These are phyloP conservation scores for Aspergillus bertholletiae DNA, from an alignment of 495 filamentous ascomycete genomes.

Conservation along the genomic window DNA sequence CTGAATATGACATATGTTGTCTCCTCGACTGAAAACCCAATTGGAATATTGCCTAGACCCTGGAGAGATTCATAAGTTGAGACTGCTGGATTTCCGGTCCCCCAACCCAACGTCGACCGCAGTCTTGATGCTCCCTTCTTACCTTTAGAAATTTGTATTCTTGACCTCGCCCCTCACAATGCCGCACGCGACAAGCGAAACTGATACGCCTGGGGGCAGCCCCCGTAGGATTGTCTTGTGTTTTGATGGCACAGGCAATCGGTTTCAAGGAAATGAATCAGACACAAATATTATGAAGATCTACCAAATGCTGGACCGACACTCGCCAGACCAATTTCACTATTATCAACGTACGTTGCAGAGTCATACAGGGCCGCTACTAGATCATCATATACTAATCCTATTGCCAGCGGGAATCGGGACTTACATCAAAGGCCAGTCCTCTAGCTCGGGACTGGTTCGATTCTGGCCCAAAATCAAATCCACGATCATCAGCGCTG, in stretches of 20 bases:
- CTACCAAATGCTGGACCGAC: constrained; percentile 11
- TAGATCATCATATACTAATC: not conserved
- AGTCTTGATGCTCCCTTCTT: not conserved
- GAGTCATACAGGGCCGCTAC: not conserved
- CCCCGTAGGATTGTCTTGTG: constrained; percentile 11
- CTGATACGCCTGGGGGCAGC: constrained; percentile 1
- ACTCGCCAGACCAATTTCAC: constrained; percentile 6
- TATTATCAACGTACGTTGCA: constrained; percentile 14
- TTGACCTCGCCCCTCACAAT: not conserved
- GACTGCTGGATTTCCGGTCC: not conserved
- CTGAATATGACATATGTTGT: not conserved
- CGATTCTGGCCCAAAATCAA: constrained; percentile 2
- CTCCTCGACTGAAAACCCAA: not conserved
- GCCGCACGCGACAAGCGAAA: not conserved
- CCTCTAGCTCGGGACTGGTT: constrained; percentile 2
- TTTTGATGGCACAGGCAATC: constrained; percentile 18
- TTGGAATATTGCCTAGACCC: not conserved
- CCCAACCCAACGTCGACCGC: not conserved
- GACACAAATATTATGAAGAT: constrained; percentile 18
- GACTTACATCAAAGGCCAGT: constrained; percentile 11
- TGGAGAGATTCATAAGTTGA: not conserved
- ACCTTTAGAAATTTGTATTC: not conserved
- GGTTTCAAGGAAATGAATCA: constrained; percentile 10
- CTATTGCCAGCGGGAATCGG: constrained; percentile 13
- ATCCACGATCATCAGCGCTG: not conserved